A percentile compares a stretch with the other conserved stretches of the same genome.
phyloP scores from a whole-genome alignment of 1,139 yeast species.

The Protomyces lactucae-debilis region DNA sequence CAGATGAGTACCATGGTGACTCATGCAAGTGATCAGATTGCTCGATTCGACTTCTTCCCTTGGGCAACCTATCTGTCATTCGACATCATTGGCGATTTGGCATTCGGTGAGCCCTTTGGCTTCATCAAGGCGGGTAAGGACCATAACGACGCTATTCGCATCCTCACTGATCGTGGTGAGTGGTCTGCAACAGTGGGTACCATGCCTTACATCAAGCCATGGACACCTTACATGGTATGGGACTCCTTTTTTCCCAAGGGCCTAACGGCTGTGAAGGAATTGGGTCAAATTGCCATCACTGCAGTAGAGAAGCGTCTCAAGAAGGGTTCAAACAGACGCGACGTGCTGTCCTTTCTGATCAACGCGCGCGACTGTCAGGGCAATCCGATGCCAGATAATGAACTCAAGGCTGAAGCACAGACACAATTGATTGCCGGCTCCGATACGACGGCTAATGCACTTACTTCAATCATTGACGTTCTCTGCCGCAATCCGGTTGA shows the following conservation, averaged over 20 bases:
- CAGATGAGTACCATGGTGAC: constrained; percentile 9
- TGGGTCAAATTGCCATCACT: constrained; percentile 17
- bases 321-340: background rate
- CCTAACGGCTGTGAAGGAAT: constrained; percentile 5
- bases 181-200: constrained; percentile 23
- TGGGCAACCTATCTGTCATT: constrained; percentile 25
- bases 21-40: background rate
- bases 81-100: constrained; percentile 26
- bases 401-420: constrained; percentile 24
- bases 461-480: constrained; percentile 15
- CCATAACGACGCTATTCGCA: constrained; percentile 13
- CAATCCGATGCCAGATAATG: constrained; percentile 20
- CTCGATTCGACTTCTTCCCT: constrained; percentile 15
- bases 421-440: constrained; percentile 26
- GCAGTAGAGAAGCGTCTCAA: constrained; percentile 17
- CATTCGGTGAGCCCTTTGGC: constrained; percentile 23
- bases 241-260: constrained; percentile 24
- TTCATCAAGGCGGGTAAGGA: constrained; percentile 13
- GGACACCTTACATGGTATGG: constrained; percentile 20
- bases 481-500: constrained; percentile 16
- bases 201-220: constrained; percentile 15
- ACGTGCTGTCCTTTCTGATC: constrained; percentile 11
- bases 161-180: constrained; percentile 18
- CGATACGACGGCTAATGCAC: constrained; percentile 21
- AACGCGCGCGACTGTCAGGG: constrained; percentile 23